Base-by-base conservation (phyloP, 2,329 filamentous ascomycete genomes). In the Setomelanomma holmii region DNA sequence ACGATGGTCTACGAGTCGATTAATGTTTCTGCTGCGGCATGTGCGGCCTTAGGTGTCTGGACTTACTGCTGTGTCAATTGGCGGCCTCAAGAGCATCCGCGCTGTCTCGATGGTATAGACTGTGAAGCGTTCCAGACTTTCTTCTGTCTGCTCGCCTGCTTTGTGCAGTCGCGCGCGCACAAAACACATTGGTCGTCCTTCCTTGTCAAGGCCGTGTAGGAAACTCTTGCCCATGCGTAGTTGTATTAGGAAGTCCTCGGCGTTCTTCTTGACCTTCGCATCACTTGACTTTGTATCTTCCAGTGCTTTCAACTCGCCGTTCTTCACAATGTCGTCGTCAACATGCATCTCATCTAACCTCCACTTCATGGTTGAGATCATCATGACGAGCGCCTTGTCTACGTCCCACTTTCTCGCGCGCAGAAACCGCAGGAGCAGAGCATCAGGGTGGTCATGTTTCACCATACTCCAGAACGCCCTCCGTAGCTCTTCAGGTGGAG, bases 301-400 rank as follows among this genome's bases (percentile, higher is more conserved):
- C n/a, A 89, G 87, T 17, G 81, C 81, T 11, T 42, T 56, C 22
- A 82, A 60, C 55, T 79, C 75, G 54, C 78, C 76, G 11, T 67
- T 58, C 24, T 69, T 62, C 44, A 79, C 90, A 64, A 99, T 88
- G 63, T 96, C 90, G 52, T 90, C 88, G 69, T 99, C 95, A 17
- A 98, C 90, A 64, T 91, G 86, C 82, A 95, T 89, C 53, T 96
- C 91, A 33, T 84, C 81, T 50, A 86, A 78, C 60, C 95, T 86
- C 95, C 95, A 99, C 73, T 91, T 89, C 84, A 98, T 90, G 0
- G 95, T 96, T 2, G 91, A 91, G 38, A 99, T 84, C 74, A 97
- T 79, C 95, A 99, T 99, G 61, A 96, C 84, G 21, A 98, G 82
- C 4, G 95, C 95, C 72, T 91, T 92, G 45, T 96, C 89, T 16